phyloP scores from a whole-genome alignment of 768 basidiomycete genomes.

The Leccinum disarticulatum region DNA sequence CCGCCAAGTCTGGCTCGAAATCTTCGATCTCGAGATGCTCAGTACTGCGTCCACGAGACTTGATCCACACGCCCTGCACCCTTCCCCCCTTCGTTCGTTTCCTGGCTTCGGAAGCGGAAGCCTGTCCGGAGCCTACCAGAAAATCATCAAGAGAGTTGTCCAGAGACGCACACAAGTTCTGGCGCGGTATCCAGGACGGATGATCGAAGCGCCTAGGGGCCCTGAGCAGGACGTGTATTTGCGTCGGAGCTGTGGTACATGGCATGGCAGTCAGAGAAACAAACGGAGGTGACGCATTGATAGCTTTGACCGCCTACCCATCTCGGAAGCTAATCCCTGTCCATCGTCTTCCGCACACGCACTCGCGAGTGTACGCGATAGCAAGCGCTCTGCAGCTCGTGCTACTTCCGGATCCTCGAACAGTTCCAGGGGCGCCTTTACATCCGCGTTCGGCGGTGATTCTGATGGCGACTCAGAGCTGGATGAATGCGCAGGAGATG shows the following conservation, averaged over 20 bases:
- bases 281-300: background rate
- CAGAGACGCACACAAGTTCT: slow-evolving; percentile 39
- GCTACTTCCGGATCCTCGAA: slow-evolving; percentile 36
- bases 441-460: slow-evolving; percentile 9
- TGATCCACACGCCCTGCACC: slow-evolving; percentile 45
- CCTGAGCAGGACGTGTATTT: slow-evolving; percentile 46
- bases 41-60: slow-evolving; percentile 18
- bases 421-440: background rate
- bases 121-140: slow-evolving; percentile 27
- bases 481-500: slow-evolving; percentile 22
- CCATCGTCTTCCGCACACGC: slow-evolving; percentile 44
- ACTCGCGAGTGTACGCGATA: slow-evolving; percentile 45
- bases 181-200: slow-evolving; percentile 47
- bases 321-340: slow-evolving; percentile 39
- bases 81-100: slow-evolving; percentile 29
- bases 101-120: slow-evolving; percentile 2
- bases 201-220: slow-evolving; percentile 49
- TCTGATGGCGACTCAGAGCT: slow-evolving; percentile 27
- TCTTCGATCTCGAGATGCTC: background rate
- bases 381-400: slow-evolving; percentile 39
- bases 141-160: slow-evolving; percentile 38
- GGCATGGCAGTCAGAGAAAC: slow-evolving; percentile 1
- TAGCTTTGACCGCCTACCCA: slow-evolving; percentile 30
- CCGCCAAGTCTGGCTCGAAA: slow-evolving; percentile 24
- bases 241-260: slow-evolving; percentile 41